These are phyloP conservation scores for Yamadazyma nakazawae DNA, from an alignment of 805 yeast genomes.

Conservation along the genomic window DNA sequence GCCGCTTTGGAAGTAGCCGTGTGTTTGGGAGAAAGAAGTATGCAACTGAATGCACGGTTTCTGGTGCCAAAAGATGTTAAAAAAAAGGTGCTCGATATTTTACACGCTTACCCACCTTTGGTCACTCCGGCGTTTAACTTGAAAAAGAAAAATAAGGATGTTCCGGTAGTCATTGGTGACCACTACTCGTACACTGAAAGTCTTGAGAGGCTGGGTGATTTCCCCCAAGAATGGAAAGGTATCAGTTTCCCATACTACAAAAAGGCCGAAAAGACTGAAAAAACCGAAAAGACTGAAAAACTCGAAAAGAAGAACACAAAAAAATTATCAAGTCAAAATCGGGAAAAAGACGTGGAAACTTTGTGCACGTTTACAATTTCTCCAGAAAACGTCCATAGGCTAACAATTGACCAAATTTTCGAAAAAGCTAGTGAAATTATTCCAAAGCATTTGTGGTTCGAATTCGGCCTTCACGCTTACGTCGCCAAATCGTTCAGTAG, in stretches of 20 bases:
- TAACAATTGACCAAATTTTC: slow-evolving; percentile 58
- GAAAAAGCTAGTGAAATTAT: slow-evolving; percentile 55
- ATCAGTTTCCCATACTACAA: slow-evolving; percentile 29
- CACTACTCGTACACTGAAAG: slow-evolving; percentile 46
- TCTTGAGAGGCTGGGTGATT: slow-evolving; percentile 4
- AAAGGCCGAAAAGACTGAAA: slow-evolving; percentile 46
- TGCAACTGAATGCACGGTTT: slow-evolving; percentile 42
- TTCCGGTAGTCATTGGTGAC: slow-evolving; percentile 28
- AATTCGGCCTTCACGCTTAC: slow-evolving; percentile 58
- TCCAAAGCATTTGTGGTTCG: slow-evolving; percentile 63
- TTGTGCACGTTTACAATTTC: slow-evolving; percentile 48
- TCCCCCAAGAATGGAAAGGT: slow-evolving; percentile 12
- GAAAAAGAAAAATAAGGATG: slow-evolving; percentile 3
- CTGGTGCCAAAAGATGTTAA: slow-evolving; percentile 44
- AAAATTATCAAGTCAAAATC: neutral
- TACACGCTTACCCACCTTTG: slow-evolving; percentile 51
- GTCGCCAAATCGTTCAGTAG: slow-evolving; percentile 71
- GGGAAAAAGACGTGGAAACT: slow-evolving; percentile 34
- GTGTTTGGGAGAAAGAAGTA: slow-evolving; percentile 58
- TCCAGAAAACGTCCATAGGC: slow-evolving; percentile 55
- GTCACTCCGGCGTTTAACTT: slow-evolving; percentile 28
- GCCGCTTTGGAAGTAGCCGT: slow-evolving; percentile 60
- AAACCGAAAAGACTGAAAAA: slow-evolving; percentile 8
- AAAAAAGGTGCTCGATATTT: slow-evolving; percentile 49
- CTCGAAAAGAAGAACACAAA: neutral